Percentiles rank a stretch among this genome's conserved stretches.
Evolutionary conservation across 2,329 filamentous ascomycete species (phyloP).

Genomic region (Fusarium irregulare): DNA sequence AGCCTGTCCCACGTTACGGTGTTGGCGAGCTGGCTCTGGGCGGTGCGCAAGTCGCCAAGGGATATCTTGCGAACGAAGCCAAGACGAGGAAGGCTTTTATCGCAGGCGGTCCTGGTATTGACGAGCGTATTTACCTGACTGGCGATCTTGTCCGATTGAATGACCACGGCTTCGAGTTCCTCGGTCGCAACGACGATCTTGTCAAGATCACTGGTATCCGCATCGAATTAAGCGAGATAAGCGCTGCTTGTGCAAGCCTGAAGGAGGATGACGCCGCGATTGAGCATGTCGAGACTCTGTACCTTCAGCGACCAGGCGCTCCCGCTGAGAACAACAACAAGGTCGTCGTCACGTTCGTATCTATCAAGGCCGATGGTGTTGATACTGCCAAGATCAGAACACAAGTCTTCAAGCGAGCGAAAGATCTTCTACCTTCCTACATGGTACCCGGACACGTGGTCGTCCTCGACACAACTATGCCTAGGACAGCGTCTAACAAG

Average conservation of each 20-base stretch:
- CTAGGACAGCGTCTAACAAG: constrained; percentile 25
- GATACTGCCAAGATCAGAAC: constrained; percentile 4
- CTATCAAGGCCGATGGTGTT: constrained; percentile 8
- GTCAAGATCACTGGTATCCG: constrained; percentile 29
- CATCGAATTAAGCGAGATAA: constrained; percentile 30
- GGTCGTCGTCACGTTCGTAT: constrained; percentile 24
- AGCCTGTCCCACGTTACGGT: constrained; percentile 27
- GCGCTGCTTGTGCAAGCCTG: constrained; percentile 23
- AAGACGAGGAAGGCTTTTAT: constrained; percentile 29
- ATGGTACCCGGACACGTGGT: constrained; percentile 31
- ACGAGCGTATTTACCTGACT: constrained; percentile 26
- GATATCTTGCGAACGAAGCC: constrained; percentile 20
- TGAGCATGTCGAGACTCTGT: constrained; percentile 26
- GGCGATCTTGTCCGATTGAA: constrained; percentile 30
- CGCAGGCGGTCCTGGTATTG: constrained; percentile 12
- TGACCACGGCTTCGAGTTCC: constrained; percentile 29
- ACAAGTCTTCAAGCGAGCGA: constrained; percentile 17
- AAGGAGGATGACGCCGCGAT: constrained; percentile 11
- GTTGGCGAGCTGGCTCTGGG: constrained; percentile 25
- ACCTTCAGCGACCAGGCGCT: background rate
- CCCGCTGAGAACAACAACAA: constrained; percentile 6
- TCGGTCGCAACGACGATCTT: constrained; percentile 23
- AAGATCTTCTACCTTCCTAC: constrained; percentile 15
- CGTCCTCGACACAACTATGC: constrained; percentile 28
- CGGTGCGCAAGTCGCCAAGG: constrained; percentile 24